A percentile compares a stretch with the other conserved stretches of the same genome.
Evolutionary conservation across 345 rosid species (phyloP).

Genomic region (Raphanus raphanistrum): DNA sequence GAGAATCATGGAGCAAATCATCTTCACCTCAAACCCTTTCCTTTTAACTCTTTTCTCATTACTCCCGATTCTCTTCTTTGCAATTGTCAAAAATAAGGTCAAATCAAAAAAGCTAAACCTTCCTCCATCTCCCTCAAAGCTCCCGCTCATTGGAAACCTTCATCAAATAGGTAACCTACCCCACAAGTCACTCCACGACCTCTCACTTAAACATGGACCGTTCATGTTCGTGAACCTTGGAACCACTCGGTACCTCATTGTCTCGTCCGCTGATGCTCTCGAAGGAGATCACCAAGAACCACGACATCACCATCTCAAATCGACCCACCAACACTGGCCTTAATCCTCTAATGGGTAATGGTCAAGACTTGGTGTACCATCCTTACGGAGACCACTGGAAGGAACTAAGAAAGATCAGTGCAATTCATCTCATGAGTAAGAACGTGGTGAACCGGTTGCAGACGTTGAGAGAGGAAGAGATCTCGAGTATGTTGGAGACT

Average conservation of each 20-base stretch:
- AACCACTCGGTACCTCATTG: constrained; percentile 25
- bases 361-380: constrained; percentile 33
- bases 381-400: constrained; percentile 40
- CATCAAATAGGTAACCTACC: constrained; percentile 29
- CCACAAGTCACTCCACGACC: constrained; percentile 25
- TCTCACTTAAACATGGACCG: constrained; percentile 31
- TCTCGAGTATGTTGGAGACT: constrained; percentile 25
- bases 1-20: constrained; percentile 15
- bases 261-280: constrained; percentile 30
- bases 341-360: constrained; percentile 6
- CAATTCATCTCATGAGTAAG: constrained; percentile 22
- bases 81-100: neutral
- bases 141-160: constrained; percentile 34
- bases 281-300: constrained; percentile 33
- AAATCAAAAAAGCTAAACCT: constrained; percentile 21
- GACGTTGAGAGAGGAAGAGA: constrained; percentile 32
- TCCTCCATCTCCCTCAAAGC: constrained; percentile 38
- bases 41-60: constrained; percentile 4
- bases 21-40: neutral
- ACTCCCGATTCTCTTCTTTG: constrained; percentile 11
- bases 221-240: constrained; percentile 38
- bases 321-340: constrained; percentile 16
- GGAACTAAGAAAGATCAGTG: constrained; percentile 14
- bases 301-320: constrained; percentile 25
- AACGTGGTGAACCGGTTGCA: constrained; percentile 24